A percentile compares a stretch with the other conserved stretches of the same genome.
phyloP scores from a whole-genome alignment of 2,329 filamentous ascomycete species.

The Penicillium capsulatum region DNA sequence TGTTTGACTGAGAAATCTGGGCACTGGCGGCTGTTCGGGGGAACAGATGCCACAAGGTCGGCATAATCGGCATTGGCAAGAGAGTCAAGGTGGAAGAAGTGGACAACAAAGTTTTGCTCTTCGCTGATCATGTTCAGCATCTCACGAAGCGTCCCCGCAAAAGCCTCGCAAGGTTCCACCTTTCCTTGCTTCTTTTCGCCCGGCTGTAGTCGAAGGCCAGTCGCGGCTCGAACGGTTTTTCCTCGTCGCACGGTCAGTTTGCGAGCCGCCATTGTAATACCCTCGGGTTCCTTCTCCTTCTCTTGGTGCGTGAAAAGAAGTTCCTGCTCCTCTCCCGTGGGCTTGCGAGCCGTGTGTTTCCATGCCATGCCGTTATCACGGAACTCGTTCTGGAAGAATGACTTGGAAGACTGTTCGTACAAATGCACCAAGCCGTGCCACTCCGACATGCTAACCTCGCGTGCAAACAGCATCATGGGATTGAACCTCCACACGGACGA shows the following conservation, averaged over 20 bases:
- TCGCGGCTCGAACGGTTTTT: slow-evolving; percentile 59
- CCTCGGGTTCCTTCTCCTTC: slow-evolving; percentile 73
- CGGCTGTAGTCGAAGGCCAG: slow-evolving; percentile 42
- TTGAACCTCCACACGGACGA: slow-evolving; percentile 81
- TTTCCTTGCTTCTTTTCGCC: slow-evolving; percentile 58
- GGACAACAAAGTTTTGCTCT: slow-evolving; percentile 96
- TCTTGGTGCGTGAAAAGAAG: slow-evolving; percentile 87
- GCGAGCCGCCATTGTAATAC: slow-evolving; percentile 68
- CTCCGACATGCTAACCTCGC: slow-evolving; percentile 74
- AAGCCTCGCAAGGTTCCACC: slow-evolving; percentile 74
- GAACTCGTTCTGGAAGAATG: slow-evolving; percentile 78
- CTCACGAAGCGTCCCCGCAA: slow-evolving; percentile 74
- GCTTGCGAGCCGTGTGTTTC: slow-evolving; percentile 73
- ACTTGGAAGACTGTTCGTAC: slow-evolving; percentile 72
- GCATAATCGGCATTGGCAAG: slow-evolving; percentile 76
- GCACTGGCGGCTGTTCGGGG: slow-evolving; percentile 65
- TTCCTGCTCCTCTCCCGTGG: slow-evolving; percentile 71
- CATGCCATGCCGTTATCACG: slow-evolving; percentile 70
- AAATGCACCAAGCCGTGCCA: slow-evolving; percentile 76
- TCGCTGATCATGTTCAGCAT: slow-evolving; percentile 78
- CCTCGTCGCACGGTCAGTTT: slow-evolving; percentile 93
- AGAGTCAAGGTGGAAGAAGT: slow-evolving; percentile 93
- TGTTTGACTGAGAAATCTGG: slow-evolving; percentile 70
- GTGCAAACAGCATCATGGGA: slow-evolving; percentile 79
- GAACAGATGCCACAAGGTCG: slow-evolving; percentile 65